These are phyloP conservation scores for Scedosporium boydii DNA, from an alignment of 2,329 filamentous ascomycete species.

Conservation along the genomic window DNA sequence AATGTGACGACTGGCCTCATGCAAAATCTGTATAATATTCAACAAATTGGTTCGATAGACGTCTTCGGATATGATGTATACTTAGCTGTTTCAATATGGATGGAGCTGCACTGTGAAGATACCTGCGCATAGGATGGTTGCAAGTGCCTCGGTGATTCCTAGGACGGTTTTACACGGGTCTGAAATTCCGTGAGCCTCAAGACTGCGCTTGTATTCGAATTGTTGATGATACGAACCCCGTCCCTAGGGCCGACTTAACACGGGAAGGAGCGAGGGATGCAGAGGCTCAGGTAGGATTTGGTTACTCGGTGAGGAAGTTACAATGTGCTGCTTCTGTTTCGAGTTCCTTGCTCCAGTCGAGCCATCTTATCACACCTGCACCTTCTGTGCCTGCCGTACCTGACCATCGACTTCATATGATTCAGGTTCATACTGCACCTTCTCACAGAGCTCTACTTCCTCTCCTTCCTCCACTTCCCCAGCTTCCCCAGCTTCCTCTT, in stretches of 20 bases:
- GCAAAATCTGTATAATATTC: not conserved
- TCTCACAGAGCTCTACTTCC: conserved; percentile 3
- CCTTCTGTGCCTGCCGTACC: not conserved
- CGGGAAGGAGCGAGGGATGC: not conserved
- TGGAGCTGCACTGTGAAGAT: not conserved
- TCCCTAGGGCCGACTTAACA: not conserved
- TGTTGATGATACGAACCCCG: not conserved
- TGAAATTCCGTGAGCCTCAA: too few species aligned
- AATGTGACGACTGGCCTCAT: not conserved
- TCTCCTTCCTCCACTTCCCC: conserved; percentile 1
- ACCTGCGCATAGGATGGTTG: too few species aligned
- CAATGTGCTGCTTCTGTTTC: not conserved
- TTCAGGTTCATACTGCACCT: not conserved
- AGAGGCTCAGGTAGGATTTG: not conserved
- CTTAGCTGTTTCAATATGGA: not conserved
- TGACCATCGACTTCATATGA: not conserved
- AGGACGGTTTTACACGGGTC: too few species aligned
- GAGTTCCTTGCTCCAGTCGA: too few species aligned
- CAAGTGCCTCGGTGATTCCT: too few species aligned
- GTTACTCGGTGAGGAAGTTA: not conserved
- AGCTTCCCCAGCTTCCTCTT: conserved; percentile 3
- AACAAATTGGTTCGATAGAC: not conserved
- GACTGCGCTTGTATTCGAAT: not conserved
- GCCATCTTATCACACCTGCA: not conserved
- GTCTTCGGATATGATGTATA: not conserved